Conservation (phyloP, 495 filamentous ascomycete species). For the Aspergillus saccharolyticus region DNA sequence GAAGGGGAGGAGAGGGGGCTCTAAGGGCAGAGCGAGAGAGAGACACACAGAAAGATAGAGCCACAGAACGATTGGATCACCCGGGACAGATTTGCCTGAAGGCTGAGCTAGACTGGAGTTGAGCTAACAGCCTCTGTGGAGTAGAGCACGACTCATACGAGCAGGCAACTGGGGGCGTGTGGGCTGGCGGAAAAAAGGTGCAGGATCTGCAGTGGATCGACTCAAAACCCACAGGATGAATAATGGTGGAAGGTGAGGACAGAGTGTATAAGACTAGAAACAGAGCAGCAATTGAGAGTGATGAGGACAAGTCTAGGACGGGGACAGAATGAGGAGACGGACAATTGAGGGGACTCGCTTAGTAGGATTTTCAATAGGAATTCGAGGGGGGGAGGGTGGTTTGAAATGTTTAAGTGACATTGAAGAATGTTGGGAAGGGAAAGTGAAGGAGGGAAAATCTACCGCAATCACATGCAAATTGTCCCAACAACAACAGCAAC, state of each 20-base stretch:
- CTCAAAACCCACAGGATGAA: too few relatives aligned
- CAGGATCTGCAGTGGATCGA: constrained; percentile 3
- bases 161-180: neutral
- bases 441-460: neutral
- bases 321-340: too few relatives aligned
- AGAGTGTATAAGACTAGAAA: neutral
- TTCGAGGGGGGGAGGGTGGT: too few relatives aligned
- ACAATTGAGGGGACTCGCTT: too few relatives aligned
- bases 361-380: too few relatives aligned
- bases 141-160: neutral
- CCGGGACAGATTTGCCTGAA: too few relatives aligned
- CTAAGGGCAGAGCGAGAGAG: neutral
- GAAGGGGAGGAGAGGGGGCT: too few relatives aligned
- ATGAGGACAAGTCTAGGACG: too few relatives aligned
- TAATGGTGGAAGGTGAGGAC: neutral
- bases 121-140: neutral
- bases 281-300: neutral
- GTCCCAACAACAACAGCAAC: too few relatives aligned
- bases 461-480: constrained; percentile 4
- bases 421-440: too few relatives aligned
- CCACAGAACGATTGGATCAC: neutral
- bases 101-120: neutral
- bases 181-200: neutral
- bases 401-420: too few relatives aligned
- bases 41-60: neutral